Base-by-base conservation (phyloP, 805 yeast genomes). In the Lachancea waltii region DNA sequence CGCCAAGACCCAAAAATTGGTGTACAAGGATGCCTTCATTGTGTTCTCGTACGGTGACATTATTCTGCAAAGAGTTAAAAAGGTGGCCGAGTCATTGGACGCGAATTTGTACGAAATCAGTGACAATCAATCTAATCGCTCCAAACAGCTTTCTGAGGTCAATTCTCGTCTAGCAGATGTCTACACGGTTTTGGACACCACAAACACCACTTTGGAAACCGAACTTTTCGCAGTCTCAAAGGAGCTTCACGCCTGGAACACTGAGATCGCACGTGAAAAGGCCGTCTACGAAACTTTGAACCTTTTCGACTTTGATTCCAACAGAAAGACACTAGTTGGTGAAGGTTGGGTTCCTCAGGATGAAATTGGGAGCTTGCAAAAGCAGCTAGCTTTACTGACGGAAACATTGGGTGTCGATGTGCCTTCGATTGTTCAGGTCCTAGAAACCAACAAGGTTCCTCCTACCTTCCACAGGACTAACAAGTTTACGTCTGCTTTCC, bases 261-360 rank as follows among this genome's bases (percentile, higher is more conserved):
- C 61, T 42, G 58, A 57, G 13, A 54, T 77, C 36, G 67, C 70
- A 38, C 60, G 77, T 31, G 89, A 81, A 49, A 72, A 74, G 46
- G 58, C 72, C 17, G 77, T 80, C 29, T 80, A 68, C 54, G 70
- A 72, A 42, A 66, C 74, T 3, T 67, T 81, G 64, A 80, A 81
- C 58, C 67, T 67, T 42, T 83, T 84, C 50, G 79, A 81, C 49
- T 80, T 75, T 55, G 92, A 83, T 56, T 63, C 71, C 38, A 72
- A 73, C 30, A 70, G 86, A 56, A 72, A 76, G 53, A 79, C 79
- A 55, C 68, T 76, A 33, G 81, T 75, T 36, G 84, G 78, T 22
- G 85, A 77, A 67, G 86, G 85, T 31, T 81, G 84, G 95, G 73
- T 75, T 25, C 87, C 87, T 24, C 63, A 63, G 8, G 65, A 67